Conservation (phyloP, 2,329 filamentous ascomycete species). For the Beauveria brongniartii region DNA sequence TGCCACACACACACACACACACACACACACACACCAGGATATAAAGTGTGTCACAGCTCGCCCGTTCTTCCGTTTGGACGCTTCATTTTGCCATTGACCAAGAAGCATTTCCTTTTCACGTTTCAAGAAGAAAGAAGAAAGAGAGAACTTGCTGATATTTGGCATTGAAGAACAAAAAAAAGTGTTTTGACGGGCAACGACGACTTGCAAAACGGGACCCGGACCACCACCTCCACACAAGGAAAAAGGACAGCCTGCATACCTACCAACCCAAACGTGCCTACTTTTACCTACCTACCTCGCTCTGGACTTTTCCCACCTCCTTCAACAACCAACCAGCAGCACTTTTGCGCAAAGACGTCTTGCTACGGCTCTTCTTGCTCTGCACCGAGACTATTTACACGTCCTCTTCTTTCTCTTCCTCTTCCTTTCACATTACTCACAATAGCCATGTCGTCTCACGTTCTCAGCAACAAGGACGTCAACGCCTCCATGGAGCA, state of each 20-base stretch:
- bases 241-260: background rate
- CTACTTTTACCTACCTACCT: background rate
- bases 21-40: background rate
- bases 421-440: constrained; percentile 25
- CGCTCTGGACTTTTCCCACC: background rate
- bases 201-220: background rate
- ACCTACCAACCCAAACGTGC: background rate
- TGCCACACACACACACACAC: background rate
- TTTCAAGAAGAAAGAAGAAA: background rate
- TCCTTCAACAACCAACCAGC: background rate
- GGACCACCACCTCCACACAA: background rate
- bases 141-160: background rate
- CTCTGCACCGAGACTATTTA: too few relatives aligned
- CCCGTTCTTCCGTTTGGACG: background rate
- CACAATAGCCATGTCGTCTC: constrained; percentile 41
- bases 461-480: constrained; percentile 58
- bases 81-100: background rate
- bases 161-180: background rate
- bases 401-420: background rate
- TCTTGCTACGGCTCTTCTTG: background rate
- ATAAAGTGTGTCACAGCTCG: background rate
- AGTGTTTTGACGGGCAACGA: constrained; percentile 1
- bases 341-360: background rate
- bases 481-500: constrained; percentile 47
- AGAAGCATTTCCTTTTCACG: background rate